Evolutionary conservation across 176 grass and related monocot genomes (phyloP), one percentile per base, ranked within the genome.

Genomic region (Oryza meridionalis): DNA sequence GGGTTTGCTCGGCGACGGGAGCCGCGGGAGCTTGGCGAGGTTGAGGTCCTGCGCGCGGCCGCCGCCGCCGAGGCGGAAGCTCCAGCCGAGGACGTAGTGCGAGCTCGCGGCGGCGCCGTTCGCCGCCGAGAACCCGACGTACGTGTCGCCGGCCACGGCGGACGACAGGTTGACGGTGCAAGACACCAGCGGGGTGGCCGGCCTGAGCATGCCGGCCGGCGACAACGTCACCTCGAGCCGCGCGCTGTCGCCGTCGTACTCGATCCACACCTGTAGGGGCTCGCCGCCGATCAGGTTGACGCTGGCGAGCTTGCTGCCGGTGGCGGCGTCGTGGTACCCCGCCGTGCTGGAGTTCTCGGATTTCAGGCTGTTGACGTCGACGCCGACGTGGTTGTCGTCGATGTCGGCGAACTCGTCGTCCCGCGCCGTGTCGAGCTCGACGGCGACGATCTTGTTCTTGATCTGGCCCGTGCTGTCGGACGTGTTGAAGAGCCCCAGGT

Each of bases 61-160:
- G 44, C 66, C 86, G 44, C 66, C 85, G 19, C 91, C 83, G 65
- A 90, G 82, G 13, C 75, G 89, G 61, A 95, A 95, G 49, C 90
- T 92, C 93, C 93, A 95, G 53, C 88, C 93, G 4, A 92, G 77
- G 0, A 95, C 72, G 84, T 86, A 95, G 84, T 95, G 90, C 22
- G 70, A 77, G 78, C 88, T 83, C n/a, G 83, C 38, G 45, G 84
- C 90, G 5, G 88, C 84, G 32, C 93, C 93, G 9, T 89, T 95
- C 11, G 93, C 84, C 3, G 83, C 87, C 6, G 93, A 90, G 82
- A 95, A 95, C 10, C 93, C 88, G 21, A 90, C 88, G 21, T 80
- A 95, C 31, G 91, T 90, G 1, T 72, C 32, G 24, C 88, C 76
- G 0, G 81, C 26, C 14, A 92, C 19, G 2, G 12, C 26, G 0